Conservation (phyloP, 805 yeast genomes). For the Teunomyces funiuensis region DNA sequence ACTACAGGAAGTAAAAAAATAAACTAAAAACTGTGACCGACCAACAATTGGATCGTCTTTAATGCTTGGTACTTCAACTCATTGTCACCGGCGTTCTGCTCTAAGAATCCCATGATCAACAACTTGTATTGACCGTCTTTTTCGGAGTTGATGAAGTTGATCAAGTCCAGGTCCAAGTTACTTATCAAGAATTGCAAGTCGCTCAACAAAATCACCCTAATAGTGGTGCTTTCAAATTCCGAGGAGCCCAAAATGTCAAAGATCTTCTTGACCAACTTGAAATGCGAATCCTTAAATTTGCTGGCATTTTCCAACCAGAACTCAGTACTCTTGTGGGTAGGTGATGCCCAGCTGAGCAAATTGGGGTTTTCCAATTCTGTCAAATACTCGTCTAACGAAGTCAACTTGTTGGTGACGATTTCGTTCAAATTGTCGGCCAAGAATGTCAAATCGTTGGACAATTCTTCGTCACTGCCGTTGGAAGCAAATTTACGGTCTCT, state of each 20-base stretch:
- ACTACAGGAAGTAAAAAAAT: neutral
- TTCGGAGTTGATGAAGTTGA: slow-evolving; percentile 35
- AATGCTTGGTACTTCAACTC: slow-evolving; percentile 94
- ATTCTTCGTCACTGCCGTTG: slow-evolving; percentile 72
- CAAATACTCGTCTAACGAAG: slow-evolving; percentile 89
- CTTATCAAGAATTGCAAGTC: slow-evolving; percentile 44
- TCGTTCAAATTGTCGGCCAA: slow-evolving; percentile 64
- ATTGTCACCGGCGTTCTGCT: slow-evolving; percentile 63
- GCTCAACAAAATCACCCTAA: slow-evolving; percentile 40
- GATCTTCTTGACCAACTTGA: slow-evolving; percentile 67
- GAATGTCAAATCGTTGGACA: slow-evolving; percentile 65
- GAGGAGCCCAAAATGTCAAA: slow-evolving; percentile 46
- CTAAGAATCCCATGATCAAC: slow-evolving; percentile 80
- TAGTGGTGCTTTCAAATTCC: slow-evolving; percentile 18
- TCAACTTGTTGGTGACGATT: slow-evolving; percentile 67
- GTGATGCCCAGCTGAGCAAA: slow-evolving; percentile 74
- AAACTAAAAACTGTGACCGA: slow-evolving; percentile 68
- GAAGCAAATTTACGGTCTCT: slow-evolving; percentile 85
- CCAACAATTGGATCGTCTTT: slow-evolving; percentile 90
- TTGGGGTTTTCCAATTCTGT: slow-evolving; percentile 79
- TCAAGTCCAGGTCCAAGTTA: slow-evolving; percentile 39
- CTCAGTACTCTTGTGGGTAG: slow-evolving; percentile 84
- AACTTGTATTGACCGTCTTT: slow-evolving; percentile 63
- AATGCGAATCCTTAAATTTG: slow-evolving; percentile 75
- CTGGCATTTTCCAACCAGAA: slow-evolving; percentile 86